Base-by-base conservation (phyloP, 2,329 filamentous ascomycete genomes). In the Pestalotiopsis sp. region DNA sequence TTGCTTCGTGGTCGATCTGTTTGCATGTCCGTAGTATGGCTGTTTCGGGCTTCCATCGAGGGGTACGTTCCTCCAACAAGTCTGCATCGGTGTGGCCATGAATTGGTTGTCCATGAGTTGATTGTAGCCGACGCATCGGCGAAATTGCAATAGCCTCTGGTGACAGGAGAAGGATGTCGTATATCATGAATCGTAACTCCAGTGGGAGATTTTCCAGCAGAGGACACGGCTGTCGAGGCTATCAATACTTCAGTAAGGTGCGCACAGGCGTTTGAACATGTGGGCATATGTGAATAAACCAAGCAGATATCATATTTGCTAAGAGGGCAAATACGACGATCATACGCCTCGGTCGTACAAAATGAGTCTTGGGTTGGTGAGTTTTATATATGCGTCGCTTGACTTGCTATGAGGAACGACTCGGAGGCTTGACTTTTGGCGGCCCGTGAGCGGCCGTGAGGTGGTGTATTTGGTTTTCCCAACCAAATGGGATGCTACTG, bases 1-100 rank as follows among this genome's bases (percentile, higher is more conserved):
- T 77, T 11, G 73, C 75, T 70, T 80, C 78, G 27, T 71, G 64
- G 66, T 79, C 76, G 63, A 78, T 68, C 63, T 73, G 70, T 70
- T 72, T 74, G 70, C 78, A 80, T 17, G 75, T 75, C 52, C 71
- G 74, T 36, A 80, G 73, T 38, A 80, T 69, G 27, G 73, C 66
- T n/a, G 75, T 69, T 20, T 74, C 69, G 9, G 75, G 77, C 59
- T 65, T 68, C 57, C 64, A 11, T 12, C 69, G 14, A 61, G 65
- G 31, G 31, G 31, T 2, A 36, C 7, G 2, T 36, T 36, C 7
- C 31, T 36, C 31, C 31, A 9, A 36, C 31, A 9, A 36, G 31
- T 36, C 7, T 36, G 7, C 2, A 36, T 7, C 6, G 31, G 7
- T 36, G 31, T 36, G 31, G 31, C 31, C 31, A 36, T 31, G 27